A percentile compares a stretch with the other conserved stretches of the same genome.
phyloP scores from a whole-genome alignment of 306 rosid species.

The Dryas octopetala region DNA sequence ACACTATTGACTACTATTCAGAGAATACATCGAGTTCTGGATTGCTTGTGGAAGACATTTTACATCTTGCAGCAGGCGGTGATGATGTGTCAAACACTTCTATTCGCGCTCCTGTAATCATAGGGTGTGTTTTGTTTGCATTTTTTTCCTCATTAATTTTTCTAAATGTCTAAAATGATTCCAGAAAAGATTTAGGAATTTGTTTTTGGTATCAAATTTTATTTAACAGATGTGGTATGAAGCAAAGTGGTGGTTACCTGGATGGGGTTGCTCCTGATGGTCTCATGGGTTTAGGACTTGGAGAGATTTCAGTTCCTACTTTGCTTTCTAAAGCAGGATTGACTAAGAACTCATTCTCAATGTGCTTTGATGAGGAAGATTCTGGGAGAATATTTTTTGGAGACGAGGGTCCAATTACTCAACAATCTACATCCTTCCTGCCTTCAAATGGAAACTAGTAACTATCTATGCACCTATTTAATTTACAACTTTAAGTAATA shows the following conservation, averaged over 20 bases:
- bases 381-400: constrained; percentile 91
- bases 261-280: constrained; percentile 97
- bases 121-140: constrained; percentile 59
- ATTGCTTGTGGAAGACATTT: constrained; percentile 78
- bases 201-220: constrained; percentile 24
- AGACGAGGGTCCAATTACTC: constrained; percentile 69
- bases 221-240: constrained; percentile 85
- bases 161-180: neutral
- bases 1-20: constrained; percentile 51
- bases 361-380: constrained; percentile 69
- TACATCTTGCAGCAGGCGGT: constrained; percentile 68
- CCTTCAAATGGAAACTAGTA: constrained; percentile 72
- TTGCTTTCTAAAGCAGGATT: constrained; percentile 78
- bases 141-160: constrained; percentile 15
- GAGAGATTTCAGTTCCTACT: constrained; percentile 82
- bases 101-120: constrained; percentile 67
- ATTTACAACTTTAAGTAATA: neutral
- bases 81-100: constrained; percentile 44
- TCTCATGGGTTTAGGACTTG: constrained; percentile 85
- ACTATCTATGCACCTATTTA: constrained; percentile 18
- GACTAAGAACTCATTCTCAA: constrained; percentile 70
- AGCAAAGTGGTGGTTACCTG: constrained; percentile 90
- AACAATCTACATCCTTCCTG: constrained; percentile 76
- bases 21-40: constrained; percentile 93
- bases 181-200: neutral